phyloP scores from a whole-genome alignment of 2,329 filamentous ascomycete genomes.

The Thelonectria rubi region DNA sequence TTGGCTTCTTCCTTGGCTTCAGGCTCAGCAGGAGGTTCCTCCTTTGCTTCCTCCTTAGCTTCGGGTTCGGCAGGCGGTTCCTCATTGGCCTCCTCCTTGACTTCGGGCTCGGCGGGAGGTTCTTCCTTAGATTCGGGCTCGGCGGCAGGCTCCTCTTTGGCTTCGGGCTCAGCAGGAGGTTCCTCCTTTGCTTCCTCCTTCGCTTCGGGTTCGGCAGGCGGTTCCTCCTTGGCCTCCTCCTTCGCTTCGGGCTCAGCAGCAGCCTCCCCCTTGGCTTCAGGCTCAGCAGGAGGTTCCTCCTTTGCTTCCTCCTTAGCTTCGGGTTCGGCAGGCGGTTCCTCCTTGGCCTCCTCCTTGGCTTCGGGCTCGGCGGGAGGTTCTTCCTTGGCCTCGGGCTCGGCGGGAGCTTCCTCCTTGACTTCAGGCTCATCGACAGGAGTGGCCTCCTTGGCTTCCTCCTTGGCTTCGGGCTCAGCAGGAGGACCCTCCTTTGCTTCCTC shows the following conservation, averaged over 20 bases:
- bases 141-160: constrained; percentile 4
- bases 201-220: background rate
- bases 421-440: constrained; percentile 9
- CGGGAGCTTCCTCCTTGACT: background rate
- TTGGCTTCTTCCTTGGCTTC: constrained; percentile 9
- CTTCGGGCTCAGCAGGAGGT: constrained; percentile 11
- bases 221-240: background rate
- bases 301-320: constrained; percentile 7
- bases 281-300: background rate
- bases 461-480: background rate
- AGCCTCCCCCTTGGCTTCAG: background rate
- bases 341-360: background rate
- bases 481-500: constrained; percentile 1
- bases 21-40: background rate
- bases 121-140: background rate
- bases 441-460: background rate
- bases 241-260: background rate
- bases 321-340: background rate
- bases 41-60: background rate
- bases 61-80: constrained; percentile 8
- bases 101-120: background rate
- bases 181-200: constrained; percentile 5
- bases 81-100: constrained; percentile 1
- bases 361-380: constrained; percentile 13
- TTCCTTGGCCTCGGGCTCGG: constrained; percentile 7